Evolutionary conservation across 2,329 filamentous ascomycete species (phyloP), one percentile per base, ranked within the genome.

Genomic region (Periconia macrospinosa): DNA sequence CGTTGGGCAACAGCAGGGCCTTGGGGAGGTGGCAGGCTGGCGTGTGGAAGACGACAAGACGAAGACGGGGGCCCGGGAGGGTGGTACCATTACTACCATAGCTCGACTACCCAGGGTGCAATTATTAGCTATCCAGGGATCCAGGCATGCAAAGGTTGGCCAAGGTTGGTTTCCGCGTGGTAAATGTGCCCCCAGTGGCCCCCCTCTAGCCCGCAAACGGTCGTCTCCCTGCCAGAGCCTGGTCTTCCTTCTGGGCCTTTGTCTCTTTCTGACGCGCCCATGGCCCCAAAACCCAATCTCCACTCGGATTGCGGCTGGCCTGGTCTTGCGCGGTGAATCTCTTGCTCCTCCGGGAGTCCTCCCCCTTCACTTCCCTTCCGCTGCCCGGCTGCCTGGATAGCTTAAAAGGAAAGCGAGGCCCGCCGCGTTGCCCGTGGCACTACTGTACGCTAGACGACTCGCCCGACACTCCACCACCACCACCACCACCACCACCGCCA

Each of bases 131-230:
- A n/a, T n/a, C n/a, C n/a, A n/a, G n/a, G n/a, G n/a, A n/a, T n/a
- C n/a, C n/a, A n/a, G n/a, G n/a, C n/a, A n/a, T n/a, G n/a, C n/a
- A n/a, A n/a, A n/a, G n/a, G n/a, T n/a, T n/a, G n/a, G n/a, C n/a
- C n/a, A n/a, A n/a, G n/a, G n/a, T n/a, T n/a, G n/a, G n/a, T 57
- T 57, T 62, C 66, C 66, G 66, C 65, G 62, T 69, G 63, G 44
- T 44, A n/a, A n/a, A n/a, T n/a, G n/a, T n/a, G n/a, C n/a, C n/a
- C n/a, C n/a, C n/a, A n/a, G n/a, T n/a, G n/a, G n/a, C n/a, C n/a
- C n/a, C n/a, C n/a, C n/a, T n/a, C n/a, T n/a, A n/a, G n/a, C n/a
- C n/a, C n/a, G n/a, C n/a, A n/a, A n/a, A n/a, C n/a, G n/a, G n/a
- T n/a, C n/a, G n/a, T n/a, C n/a, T n/a, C n/a, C n/a, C n/a, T n/a